Evolutionary conservation across 768 basidiomycete species (phyloP).

Genomic region (Suillus fuscotomentosus): DNA sequence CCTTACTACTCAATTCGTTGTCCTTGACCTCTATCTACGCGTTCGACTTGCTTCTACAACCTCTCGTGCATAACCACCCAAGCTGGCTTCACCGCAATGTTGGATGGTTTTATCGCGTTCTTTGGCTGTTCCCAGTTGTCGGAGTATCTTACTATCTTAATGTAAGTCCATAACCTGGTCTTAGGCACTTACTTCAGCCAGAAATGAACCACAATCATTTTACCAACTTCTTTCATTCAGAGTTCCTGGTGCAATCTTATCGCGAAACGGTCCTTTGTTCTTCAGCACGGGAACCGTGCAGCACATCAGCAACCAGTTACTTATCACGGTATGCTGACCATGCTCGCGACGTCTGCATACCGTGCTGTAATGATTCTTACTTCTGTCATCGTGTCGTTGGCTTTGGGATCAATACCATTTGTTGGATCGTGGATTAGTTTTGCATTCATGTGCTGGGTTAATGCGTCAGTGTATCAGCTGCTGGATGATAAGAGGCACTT

Average conservation of each 20-base stretch:
- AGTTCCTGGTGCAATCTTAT: conserved; percentile 75
- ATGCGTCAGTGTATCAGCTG: conserved; percentile 62
- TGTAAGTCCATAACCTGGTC: conserved; percentile 40
- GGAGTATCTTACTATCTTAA: conserved; percentile 80
- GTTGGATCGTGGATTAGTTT: conserved; percentile 63
- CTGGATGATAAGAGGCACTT: not conserved
- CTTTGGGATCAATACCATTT: conserved; percentile 60
- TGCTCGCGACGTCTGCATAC: conserved; percentile 79
- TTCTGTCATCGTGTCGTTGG: conserved; percentile 66
- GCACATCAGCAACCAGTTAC: conserved; percentile 52
- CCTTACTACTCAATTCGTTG: conserved; percentile 66
- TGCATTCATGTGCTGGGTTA: conserved; percentile 80
- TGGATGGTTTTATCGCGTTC: conserved; percentile 70
- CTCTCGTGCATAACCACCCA: conserved; percentile 59
- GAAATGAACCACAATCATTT: not conserved
- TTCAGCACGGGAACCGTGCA: conserved; percentile 68
- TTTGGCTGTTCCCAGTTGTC: conserved; percentile 81
- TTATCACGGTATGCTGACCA: conserved; percentile 69
- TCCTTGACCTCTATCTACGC: conserved; percentile 71
- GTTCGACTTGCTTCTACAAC: conserved; percentile 72
- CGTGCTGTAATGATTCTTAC: conserved; percentile 80
- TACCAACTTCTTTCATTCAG: conserved; percentile 36
- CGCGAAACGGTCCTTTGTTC: conserved; percentile 68
- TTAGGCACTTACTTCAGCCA: not conserved
- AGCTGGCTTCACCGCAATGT: conserved; percentile 72